Base-by-base conservation (phyloP, 208 protist genomes). In the Perkinsela sp. region DNA sequence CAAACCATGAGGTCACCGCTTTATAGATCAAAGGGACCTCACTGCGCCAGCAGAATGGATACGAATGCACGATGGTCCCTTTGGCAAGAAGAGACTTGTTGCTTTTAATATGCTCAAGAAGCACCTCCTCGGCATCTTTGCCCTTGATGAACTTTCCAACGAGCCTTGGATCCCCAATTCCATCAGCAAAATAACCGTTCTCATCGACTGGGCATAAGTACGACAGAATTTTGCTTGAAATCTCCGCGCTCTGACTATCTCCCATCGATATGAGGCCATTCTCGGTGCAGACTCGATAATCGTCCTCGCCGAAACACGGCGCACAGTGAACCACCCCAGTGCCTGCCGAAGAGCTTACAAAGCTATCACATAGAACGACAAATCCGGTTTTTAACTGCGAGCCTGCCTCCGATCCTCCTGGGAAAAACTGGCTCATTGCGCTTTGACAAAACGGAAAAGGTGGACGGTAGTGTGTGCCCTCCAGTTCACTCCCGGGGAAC, bases 41-140 rank as follows among this genome's bases (percentile, higher is more conserved):
- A 68, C 89, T 98, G 68, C 98, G 81, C 95, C 95, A 99, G 87
- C 98, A 99, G 82, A 97, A 98, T 31, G 98, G 97, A 82, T 99
- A 99, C 67, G 76, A 90, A 77, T 99, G 97, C 22, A 85, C 82
- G 68, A 97, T 89, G 31, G 78, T 82, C 57, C 74, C 85, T 48
- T 86, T 78, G 48, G 82, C 73, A 1, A 98, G 68, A 0, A 99
- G 48, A n/a, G 89, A 75, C 32, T 88, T 90, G 22, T 76, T 77
- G 1, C 73, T 75, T 73, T 97, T 97, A 0, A 99, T 73, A 13
- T 72, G 16, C 70, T 92, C 89, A 28, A 93, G 86, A 73, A 99
- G 98, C 16, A 86, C 73, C 48, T 81, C 74, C 74, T 98, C 95
- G 6, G 87, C 89, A 22, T 22, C 22, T 22, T 57, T 57, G 31